Base-by-base conservation (phyloP, 495 filamentous ascomycete genomes). In the Lasiosphaeria miniovina region DNA sequence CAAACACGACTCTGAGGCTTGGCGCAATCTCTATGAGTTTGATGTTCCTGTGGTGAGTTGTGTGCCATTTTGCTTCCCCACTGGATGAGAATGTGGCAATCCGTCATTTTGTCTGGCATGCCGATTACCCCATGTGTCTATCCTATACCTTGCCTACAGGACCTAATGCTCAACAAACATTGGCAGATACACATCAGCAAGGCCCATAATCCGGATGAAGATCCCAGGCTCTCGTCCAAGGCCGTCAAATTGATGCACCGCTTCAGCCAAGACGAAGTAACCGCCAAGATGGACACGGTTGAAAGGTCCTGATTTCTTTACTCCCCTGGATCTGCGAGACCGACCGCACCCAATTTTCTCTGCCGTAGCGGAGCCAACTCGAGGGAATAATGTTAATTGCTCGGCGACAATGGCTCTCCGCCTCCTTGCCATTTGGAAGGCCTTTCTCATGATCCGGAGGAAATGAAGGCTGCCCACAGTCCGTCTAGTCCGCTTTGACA, bases 11-110 rank as follows among this genome's bases (percentile, higher is more conserved):
- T 80, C 83, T 41, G 82, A 86, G 62, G 60, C 72, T 34, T 96
- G 91, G 92, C 88, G 84, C 66, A 81, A 88, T 68, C 70, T 90
- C 12, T 96, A 96, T 68, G 92, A 95, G 32, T 93, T 95, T 68
- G 92, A 96, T 68, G 88, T 90, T 1, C 92, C 92, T 3, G 92
- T 96, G 52, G 87, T 90, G 73, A 59, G 82, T 66, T 41, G 12
- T 5, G 12, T 11, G 11, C 11, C 5, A 46, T 24, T 24, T 24
- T 24, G 43, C 8, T 41, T 12, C 38, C 38, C 38, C 38, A 41
- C 12, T n/a, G 43, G 43, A 14, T 46, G 5, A 46, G 14, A 11
- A 11, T 35, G 3, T 57, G 41, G 41, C 43, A 40, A 58, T 46
- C 24, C 45, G 10, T 56, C 5, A 24, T 24, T 24, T 24, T 24